Conservation (phyloP, 768 basidiomycete species). For the Cyclocybe aegerita region DNA sequence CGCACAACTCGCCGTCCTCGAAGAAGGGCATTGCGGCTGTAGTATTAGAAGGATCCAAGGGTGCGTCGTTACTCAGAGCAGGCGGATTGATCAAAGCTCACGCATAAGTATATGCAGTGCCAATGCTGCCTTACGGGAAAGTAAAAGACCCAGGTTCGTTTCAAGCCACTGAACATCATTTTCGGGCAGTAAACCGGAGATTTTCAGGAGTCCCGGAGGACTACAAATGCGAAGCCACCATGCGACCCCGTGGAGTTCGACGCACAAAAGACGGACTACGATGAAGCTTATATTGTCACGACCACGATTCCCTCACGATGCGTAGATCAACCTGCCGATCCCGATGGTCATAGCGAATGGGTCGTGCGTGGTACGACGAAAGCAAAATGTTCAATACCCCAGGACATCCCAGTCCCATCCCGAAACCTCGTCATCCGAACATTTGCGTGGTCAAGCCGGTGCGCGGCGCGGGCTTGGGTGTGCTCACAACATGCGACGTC, state of each 20-base stretch:
- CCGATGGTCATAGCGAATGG: slow-evolving; percentile 7
- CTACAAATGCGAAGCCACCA: slow-evolving; percentile 2
- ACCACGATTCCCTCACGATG: not conserved
- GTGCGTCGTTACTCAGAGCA: too few species aligned
- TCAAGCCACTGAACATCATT: too few species aligned
- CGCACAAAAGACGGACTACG: not conserved
- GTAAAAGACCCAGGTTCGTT: too few species aligned
- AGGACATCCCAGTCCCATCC: slow-evolving; percentile 1
- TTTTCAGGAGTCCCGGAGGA: too few species aligned
- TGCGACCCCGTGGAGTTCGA: too few species aligned
- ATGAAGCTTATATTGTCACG: not conserved
- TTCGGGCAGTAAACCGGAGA: too few species aligned
- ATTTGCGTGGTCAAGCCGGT: not conserved
- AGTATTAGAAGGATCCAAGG: not conserved
- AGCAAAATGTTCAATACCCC: slow-evolving; percentile 1
- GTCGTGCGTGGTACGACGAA: not conserved
- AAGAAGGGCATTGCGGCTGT: too few species aligned
- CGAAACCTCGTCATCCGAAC: not conserved
- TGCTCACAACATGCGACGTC: slow-evolving; percentile 2
- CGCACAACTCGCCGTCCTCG: too few species aligned
- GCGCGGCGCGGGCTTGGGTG: not conserved
- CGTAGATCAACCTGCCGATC: not conserved
- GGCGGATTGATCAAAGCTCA: too few species aligned
- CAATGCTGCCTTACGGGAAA: too few species aligned
- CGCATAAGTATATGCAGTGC: too few species aligned